Evolutionary conservation across 305 asterid species (phyloP), one percentile per base, ranked within the genome.

Genomic region (Petunia hybrid): DNA sequence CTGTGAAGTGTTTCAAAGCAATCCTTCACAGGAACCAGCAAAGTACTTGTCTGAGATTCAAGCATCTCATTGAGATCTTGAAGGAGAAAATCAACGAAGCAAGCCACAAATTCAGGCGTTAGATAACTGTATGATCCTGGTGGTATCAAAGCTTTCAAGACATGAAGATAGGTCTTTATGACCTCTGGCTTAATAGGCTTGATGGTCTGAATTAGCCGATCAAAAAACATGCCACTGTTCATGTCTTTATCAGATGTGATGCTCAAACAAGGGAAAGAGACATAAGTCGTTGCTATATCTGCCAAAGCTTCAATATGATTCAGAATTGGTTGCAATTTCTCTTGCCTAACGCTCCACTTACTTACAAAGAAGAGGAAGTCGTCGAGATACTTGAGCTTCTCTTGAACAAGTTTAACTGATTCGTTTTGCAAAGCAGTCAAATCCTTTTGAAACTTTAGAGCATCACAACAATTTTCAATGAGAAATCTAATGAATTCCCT

Each of bases 11-110:
- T 57, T 57, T 57, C 63, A 57, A 57, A 10, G 39, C 8, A 12
- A 41, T 64, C 70, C 70, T 64, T 64, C 70, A 36, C 69, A 6
- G 42, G 69, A 63, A 31, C 39, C 68, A 31, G 64, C 6, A 38
- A 48, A 48, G 14, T 53, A 9, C 4, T 53, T 53, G 59, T 1
- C 59, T 53, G n/a, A 53, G 59, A 53, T 53, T 53, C 5, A 53
- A 53, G 59, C 59, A 53, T 10, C 59, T 53, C 59, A 10, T 53
- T 53, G 59, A 53, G n/a, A 53, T 53, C 59, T n/a, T 53, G 59
- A 53, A 53, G 59, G n/a, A 53, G 59, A 53, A 53, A 53, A 10
- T 53, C 59, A 10, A 53, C 59, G 4, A 53, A 53, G 4, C 4
- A 10, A 53, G n/a, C 59, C 9, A 53, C 12, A 53, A 53, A 10